These are phyloP conservation scores for Amanita muscaria DNA, from an alignment of 768 basidiomycete genomes.

Conservation along the genomic window DNA sequence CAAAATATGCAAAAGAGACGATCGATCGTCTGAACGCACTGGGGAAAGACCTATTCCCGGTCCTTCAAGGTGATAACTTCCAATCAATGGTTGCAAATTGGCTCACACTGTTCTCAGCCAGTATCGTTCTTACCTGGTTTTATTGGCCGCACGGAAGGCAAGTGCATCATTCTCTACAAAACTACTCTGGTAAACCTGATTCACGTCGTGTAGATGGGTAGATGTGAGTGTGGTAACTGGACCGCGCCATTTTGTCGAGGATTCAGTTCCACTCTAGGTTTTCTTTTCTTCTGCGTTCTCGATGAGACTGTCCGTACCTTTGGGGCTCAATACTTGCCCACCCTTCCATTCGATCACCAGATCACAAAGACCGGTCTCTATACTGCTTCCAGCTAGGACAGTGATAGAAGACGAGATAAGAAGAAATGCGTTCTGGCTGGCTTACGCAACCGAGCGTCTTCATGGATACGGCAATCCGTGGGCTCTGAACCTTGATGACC, in stretches of 20 bases:
- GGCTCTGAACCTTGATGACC: constrained; percentile 63
- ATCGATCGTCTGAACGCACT: constrained; percentile 38
- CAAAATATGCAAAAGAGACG: constrained; percentile 42
- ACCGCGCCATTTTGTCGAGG: neutral
- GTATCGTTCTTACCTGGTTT: constrained; percentile 60
- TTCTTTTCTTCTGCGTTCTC: constrained; percentile 50
- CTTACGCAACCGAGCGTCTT: constrained; percentile 61
- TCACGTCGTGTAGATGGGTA: constrained; percentile 46
- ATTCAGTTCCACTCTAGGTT: constrained; percentile 31
- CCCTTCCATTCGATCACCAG: constrained; percentile 62
- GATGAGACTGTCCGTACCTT: constrained; percentile 50
- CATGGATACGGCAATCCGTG: constrained; percentile 64
- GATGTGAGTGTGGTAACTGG: constrained; percentile 53
- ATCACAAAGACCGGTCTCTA: constrained; percentile 44
- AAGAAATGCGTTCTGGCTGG: constrained; percentile 66
- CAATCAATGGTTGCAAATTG: neutral
- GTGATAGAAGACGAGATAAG: constrained; percentile 64
- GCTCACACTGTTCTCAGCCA: constrained; percentile 30
- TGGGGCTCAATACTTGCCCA: constrained; percentile 60
- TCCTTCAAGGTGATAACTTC: constrained; percentile 44
- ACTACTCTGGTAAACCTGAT: constrained; percentile 10
- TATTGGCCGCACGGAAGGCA: constrained; percentile 68
- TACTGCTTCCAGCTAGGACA: constrained; percentile 50
- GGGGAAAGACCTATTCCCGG: constrained; percentile 48
- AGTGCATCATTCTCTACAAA: constrained; percentile 12